These are phyloP conservation scores for Calonectria pauciramosa DNA, from an alignment of 2,329 filamentous ascomycete species.

Conservation along the genomic window DNA sequence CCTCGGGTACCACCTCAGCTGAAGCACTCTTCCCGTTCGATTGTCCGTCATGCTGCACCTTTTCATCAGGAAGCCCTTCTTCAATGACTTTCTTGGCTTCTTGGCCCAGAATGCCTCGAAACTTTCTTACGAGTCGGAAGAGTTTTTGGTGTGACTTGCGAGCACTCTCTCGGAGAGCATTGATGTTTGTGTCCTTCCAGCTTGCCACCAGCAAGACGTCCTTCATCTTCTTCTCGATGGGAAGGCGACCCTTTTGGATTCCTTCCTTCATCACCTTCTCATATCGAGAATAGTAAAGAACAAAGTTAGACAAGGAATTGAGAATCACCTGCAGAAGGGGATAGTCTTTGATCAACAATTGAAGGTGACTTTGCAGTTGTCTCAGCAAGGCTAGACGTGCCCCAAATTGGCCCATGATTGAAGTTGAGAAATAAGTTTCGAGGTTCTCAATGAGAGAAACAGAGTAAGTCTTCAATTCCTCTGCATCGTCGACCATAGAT, in stretches of 20 bases:
- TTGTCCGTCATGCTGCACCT: conserved; percentile 34
- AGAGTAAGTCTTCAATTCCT: conserved; percentile 74
- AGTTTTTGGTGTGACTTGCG: conserved; percentile 92
- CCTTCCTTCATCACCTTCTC: conserved; percentile 74
- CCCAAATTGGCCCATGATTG: conserved; percentile 85
- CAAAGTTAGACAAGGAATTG: conserved; percentile 80
- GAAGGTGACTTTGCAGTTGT: conserved; percentile 75
- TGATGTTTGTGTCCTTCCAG: conserved; percentile 98
- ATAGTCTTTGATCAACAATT: conserved; percentile 71
- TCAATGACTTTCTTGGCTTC: conserved; percentile 77
- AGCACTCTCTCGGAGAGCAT: conserved; percentile 88
- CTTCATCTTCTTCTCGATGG: conserved; percentile 92
- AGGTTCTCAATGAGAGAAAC: conserved; percentile 81
- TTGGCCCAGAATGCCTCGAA: conserved; percentile 82
- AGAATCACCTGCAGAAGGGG: conserved; percentile 70
- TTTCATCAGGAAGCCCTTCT: conserved; percentile 70
- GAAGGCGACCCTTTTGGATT: conserved; percentile 75
- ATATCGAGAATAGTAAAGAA: conserved; percentile 81
- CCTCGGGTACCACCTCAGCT: conserved; percentile 28
- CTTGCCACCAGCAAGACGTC: conserved; percentile 94
- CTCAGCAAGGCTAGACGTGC: conserved; percentile 79
- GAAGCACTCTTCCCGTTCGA: conserved; percentile 6
- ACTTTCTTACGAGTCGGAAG: conserved; percentile 92
- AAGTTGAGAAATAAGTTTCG: conserved; percentile 82
- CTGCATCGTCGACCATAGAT: conserved; percentile 70